These are phyloP conservation scores for Thalassiosira hispida DNA, from an alignment of 352 stramenopile species.

Conservation along the genomic window DNA sequence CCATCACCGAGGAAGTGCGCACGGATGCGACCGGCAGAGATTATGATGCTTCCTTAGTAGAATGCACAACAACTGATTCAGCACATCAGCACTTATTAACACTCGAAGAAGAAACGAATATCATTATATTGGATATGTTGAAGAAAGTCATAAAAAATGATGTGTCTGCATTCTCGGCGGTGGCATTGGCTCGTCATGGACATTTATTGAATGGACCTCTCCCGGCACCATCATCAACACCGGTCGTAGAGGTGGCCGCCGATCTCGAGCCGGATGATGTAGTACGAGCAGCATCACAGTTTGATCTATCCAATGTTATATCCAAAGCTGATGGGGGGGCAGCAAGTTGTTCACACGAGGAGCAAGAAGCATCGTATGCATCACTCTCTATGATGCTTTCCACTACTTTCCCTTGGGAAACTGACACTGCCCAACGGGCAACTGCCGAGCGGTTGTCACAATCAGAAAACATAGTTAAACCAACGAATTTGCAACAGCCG, in stretches of 20 bases:
- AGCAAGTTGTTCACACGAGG: neutral
- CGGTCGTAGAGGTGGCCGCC: neutral
- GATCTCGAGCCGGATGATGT: neutral
- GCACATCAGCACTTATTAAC: neutral
- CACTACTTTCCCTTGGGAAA: slow-evolving; percentile 6
- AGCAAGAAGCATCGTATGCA: slow-evolving; percentile 3
- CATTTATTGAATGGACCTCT: slow-evolving; percentile 23
- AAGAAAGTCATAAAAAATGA: slow-evolving; percentile 45
- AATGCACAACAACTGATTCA: slow-evolving; percentile 2
- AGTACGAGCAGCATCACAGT: neutral
- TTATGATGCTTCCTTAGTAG: neutral
- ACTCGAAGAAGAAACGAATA: slow-evolving; percentile 8
- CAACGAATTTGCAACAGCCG: neutral
- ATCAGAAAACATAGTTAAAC: neutral
- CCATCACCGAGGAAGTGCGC: neutral
- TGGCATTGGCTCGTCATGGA: slow-evolving; percentile 23
- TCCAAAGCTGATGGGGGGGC: neutral
- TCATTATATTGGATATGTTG: slow-evolving; percentile 23
- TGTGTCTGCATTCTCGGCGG: slow-evolving; percentile 41
- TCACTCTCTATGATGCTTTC: slow-evolving; percentile 22
- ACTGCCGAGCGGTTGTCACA: neutral
- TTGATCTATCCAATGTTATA: slow-evolving; percentile 16
- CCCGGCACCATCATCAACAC: neutral
- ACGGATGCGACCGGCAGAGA: too few species aligned
- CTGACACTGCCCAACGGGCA: neutral